A percentile compares a stretch with the other conserved stretches of the same genome.
Evolutionary conservation across 768 basidiomycete species (phyloP).

Genomic region (Panus rudis): DNA sequence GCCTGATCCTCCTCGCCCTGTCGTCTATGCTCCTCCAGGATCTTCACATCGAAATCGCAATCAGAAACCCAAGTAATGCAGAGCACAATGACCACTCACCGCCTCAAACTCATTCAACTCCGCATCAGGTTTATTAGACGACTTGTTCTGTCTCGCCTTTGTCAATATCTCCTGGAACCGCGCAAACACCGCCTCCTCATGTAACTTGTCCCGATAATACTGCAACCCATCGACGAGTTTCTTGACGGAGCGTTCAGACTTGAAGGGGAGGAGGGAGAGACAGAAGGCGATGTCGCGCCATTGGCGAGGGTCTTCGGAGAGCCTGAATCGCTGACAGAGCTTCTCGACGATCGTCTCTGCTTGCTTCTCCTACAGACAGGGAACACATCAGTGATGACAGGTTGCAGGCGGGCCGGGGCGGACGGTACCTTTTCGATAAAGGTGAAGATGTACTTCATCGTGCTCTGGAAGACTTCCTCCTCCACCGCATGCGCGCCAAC

Average conservation of each 20-base stretch:
- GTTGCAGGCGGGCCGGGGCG: not conserved
- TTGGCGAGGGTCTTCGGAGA: slow-evolving; percentile 83
- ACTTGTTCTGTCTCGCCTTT: slow-evolving; percentile 91
- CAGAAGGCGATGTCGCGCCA: slow-evolving; percentile 99
- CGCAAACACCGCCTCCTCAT: slow-evolving; percentile 75
- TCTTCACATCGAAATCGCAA: slow-evolving; percentile 38
- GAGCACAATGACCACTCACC: slow-evolving; percentile 31
- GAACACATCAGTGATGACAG: not conserved
- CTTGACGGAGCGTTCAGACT: slow-evolving; percentile 93
- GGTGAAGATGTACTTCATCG: slow-evolving; percentile 90
- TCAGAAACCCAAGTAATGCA: not conserved
- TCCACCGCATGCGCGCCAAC: slow-evolving; percentile 88
- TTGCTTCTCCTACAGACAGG: slow-evolving; percentile 79
- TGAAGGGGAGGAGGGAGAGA: slow-evolving; percentile 90
- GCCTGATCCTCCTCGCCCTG: slow-evolving; percentile 92
- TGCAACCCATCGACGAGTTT: slow-evolving; percentile 90
- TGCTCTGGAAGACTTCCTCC: slow-evolving; percentile 87
- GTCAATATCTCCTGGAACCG: slow-evolving; percentile 85
- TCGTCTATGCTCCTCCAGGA: slow-evolving; percentile 71
- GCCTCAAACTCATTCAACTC: slow-evolving; percentile 94
- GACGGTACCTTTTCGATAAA: slow-evolving; percentile 88
- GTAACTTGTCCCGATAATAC: slow-evolving; percentile 93
- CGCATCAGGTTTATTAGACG: slow-evolving; percentile 84
- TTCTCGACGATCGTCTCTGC: slow-evolving; percentile 97
- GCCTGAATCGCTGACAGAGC: slow-evolving; percentile 90